These are phyloP conservation scores for Fusarium falciforme DNA, from an alignment of 2,329 filamentous ascomycete species.

Conservation along the genomic window DNA sequence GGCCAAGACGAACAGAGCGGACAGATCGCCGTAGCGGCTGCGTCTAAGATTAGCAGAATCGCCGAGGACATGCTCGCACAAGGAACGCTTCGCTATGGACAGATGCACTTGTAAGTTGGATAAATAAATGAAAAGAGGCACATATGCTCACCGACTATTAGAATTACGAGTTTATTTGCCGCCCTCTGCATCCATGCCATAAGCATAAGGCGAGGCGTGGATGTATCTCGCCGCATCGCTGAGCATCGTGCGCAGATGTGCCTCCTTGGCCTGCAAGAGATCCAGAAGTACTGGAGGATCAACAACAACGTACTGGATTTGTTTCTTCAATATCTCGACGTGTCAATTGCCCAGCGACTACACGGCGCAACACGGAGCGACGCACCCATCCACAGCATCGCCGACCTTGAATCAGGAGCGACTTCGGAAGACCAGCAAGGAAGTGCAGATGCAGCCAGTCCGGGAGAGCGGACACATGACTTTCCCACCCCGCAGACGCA, in stretches of 20 bases:
- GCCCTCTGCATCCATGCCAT: conserved; percentile 54
- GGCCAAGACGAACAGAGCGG: conserved; percentile 42
- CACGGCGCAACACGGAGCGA: conserved; percentile 36
- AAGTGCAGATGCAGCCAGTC: neutral
- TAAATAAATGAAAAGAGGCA: neutral
- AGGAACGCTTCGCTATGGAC: conserved; percentile 49
- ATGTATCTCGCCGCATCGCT: conserved; percentile 49
- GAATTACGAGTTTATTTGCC: conserved; percentile 52
- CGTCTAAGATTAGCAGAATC: conserved; percentile 51
- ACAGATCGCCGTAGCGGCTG: conserved; percentile 47
- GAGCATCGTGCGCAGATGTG: conserved; percentile 53
- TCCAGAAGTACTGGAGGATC: conserved; percentile 55
- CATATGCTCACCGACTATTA: conserved; percentile 12
- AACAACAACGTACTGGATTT: conserved; percentile 54
- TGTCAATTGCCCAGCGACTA: conserved; percentile 51
- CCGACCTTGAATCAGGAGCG: neutral
- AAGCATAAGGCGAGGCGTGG: conserved; percentile 48
- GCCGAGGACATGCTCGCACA: conserved; percentile 53
- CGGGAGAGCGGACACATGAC: conserved; percentile 2
- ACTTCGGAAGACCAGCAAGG: neutral
- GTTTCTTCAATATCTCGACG: conserved; percentile 53
- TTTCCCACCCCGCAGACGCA: conserved; percentile 27
- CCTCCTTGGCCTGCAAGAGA: conserved; percentile 51
- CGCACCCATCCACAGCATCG: conserved; percentile 1
- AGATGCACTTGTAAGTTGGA: conserved; percentile 51